phyloP scores from a whole-genome alignment of 2,329 filamentous ascomycete genomes.

The Hawksworthiomyces lignivorus region DNA sequence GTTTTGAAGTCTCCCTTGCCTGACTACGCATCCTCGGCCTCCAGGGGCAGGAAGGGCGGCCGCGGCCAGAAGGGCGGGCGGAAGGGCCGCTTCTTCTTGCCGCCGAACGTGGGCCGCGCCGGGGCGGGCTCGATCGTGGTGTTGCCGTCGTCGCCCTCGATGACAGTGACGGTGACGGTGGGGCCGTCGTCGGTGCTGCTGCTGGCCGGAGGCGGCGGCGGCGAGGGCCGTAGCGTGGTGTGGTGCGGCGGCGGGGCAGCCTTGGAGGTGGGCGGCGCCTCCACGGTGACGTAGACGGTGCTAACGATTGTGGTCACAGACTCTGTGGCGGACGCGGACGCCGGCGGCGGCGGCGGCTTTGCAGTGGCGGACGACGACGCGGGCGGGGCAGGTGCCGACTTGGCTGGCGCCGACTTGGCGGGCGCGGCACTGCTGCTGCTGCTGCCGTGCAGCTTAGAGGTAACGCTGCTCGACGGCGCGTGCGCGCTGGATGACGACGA shows the following conservation, averaged over 20 bases:
- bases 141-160: not conserved
- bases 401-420: not conserved
- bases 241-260: not conserved
- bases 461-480: no score
- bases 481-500: not conserved
- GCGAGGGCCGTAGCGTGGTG: not conserved
- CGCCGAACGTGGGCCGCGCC: not conserved
- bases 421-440: no score
- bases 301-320: constrained; percentile 1
- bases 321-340: not conserved
- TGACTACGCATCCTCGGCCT: no score
- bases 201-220: not conserved
- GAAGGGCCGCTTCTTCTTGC: not conserved
- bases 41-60: constrained; percentile 1
- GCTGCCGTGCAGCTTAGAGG: no score
- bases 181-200: not conserved
- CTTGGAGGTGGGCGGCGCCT: not conserved
- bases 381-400: no score
- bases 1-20: no score
- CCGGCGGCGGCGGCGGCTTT: not conserved
- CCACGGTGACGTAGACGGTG: constrained; percentile 1
- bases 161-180: constrained; percentile 1
- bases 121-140: not conserved
- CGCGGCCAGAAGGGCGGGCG: not conserved
- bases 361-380: no score